Evolutionary conservation across 2,329 filamentous ascomycete species (phyloP), one percentile per base, ranked within the genome.

Genomic region (Fusarium sp.): DNA sequence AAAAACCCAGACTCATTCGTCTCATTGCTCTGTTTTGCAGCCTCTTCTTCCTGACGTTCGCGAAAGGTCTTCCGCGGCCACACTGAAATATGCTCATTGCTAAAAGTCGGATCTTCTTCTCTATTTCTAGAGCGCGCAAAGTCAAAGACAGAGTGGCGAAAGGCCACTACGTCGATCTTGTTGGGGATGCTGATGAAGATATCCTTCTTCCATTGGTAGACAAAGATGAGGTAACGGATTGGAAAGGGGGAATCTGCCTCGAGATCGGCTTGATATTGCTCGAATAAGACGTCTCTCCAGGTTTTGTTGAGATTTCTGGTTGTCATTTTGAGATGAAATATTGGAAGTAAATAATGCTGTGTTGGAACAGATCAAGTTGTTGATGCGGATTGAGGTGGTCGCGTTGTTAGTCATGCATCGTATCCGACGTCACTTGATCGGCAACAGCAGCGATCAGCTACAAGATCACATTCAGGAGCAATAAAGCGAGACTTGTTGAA

Each of bases 241-340:
- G 70, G 62, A 22, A 72, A 71, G 18, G 59, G 39, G 24, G 39
- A 81, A 78, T 20, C 79, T 79, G 60, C 78, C 79, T 32, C 68
- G 44, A 52, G 57, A n/a, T 61, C 70, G 11, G 55, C 47, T 22
- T 28, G 36, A 10, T 71, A 71, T 30, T 63, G 54, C 14, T 51
- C 39, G 30, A 67, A 63, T 15, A 68, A 0, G 24, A 72, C 42
- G 14, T 62, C 68, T 55, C 68, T 42, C 63, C 63, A 72, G 8
- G 64, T 72, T 32, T 66, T 42, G 22, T 72, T 61, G 13, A 72
- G 63, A 18, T 72, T 72, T 36, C 63, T 72, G 24, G 38, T 55
- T 32, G 68, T 72, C 58, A 72, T 73, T 17, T 17, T 60, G 34
- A 26, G 41, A 9, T 13, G 12, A 28, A 47, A 20, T 15, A 22